These are phyloP conservation scores for Populus davidiana DNA, from an alignment of 345 rosid genomes.

Conservation along the genomic window DNA sequence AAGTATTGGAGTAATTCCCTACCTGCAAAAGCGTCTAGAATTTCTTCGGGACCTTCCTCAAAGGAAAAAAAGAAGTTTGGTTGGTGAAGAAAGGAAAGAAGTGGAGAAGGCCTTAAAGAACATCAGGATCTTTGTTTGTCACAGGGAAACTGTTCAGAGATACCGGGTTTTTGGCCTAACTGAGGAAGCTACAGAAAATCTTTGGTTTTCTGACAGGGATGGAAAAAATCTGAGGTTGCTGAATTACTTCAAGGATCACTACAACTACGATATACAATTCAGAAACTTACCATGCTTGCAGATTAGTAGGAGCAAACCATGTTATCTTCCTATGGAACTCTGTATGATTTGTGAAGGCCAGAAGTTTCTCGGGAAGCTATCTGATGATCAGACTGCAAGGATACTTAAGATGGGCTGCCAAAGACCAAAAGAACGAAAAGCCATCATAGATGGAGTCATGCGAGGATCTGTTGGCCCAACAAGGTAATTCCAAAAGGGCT, in stretches of 20 bases:
- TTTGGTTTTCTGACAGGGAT: slow-evolving; percentile 80
- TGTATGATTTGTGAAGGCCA: slow-evolving; percentile 97
- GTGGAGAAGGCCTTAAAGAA: slow-evolving; percentile 80
- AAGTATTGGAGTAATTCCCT: slow-evolving; percentile 82
- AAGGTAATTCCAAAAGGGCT: slow-evolving; percentile 45
- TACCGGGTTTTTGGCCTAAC: slow-evolving; percentile 84
- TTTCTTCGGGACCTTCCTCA: slow-evolving; percentile 75
- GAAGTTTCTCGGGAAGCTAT: slow-evolving; percentile 93
- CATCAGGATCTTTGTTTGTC: slow-evolving; percentile 85
- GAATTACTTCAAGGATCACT: slow-evolving; percentile 86
- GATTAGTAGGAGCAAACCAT: slow-evolving; percentile 83
- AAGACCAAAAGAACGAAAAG: slow-evolving; percentile 78
- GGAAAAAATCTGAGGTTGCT: slow-evolving; percentile 68
- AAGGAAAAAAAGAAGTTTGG: slow-evolving; percentile 61
- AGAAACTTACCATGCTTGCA: slow-evolving; percentile 88
- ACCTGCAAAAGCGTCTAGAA: slow-evolving; percentile 80
- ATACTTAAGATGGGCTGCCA: slow-evolving; percentile 94
- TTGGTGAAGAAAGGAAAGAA: slow-evolving; percentile 70
- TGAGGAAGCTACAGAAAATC: slow-evolving; percentile 61
- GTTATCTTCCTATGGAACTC: slow-evolving; percentile 96
- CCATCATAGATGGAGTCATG: slow-evolving; percentile 74
- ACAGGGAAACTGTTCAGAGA: slow-evolving; percentile 87
- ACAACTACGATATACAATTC: slow-evolving; percentile 65
- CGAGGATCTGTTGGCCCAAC: slow-evolving; percentile 81
- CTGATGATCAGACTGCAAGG: slow-evolving; percentile 90